Conservation (phyloP, 371 early-diverging fungal genomes). For the Mucor indicus region DNA sequence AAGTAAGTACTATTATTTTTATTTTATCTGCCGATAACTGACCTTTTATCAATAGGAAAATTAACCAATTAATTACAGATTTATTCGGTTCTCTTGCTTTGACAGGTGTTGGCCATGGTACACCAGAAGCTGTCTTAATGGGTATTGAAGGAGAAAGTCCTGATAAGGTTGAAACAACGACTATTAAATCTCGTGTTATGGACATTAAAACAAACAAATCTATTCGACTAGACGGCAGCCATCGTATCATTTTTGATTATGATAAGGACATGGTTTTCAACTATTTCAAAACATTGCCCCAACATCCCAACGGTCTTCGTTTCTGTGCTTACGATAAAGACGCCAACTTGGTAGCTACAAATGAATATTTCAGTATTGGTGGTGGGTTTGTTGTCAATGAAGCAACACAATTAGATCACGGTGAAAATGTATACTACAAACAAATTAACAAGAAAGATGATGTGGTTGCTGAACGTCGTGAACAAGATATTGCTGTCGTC, state of each 20-base stretch:
- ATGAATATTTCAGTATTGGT: constrained; percentile 94
- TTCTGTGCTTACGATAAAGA: constrained; percentile 82
- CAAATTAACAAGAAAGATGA: constrained; percentile 28
- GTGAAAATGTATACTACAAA: constrained; percentile 86
- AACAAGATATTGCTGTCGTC: constrained; percentile 77
- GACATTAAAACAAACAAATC: constrained; percentile 70
- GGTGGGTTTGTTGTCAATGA: constrained; percentile 96
- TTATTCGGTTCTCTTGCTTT: constrained; percentile 92
- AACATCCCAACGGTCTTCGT: constrained; percentile 96
- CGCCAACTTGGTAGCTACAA: constrained; percentile 83
- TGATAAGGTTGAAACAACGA: constrained; percentile 82
- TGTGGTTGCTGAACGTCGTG: constrained; percentile 43
- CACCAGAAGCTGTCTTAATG: constrained; percentile 88
- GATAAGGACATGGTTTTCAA: constrained; percentile 84
- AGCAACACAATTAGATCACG: constrained; percentile 77
- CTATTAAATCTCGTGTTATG: constrained; percentile 72
- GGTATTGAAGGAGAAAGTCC: constrained; percentile 93
- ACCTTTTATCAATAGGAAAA: neutral
- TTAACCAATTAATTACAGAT: constrained; percentile 40
- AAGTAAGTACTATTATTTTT: neutral
- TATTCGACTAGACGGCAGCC: constrained; percentile 70
- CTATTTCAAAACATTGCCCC: constrained; percentile 82
- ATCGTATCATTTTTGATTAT: constrained; percentile 79
- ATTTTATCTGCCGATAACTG: neutral
- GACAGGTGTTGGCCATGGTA: constrained; percentile 95